Conservation (phyloP, 352 stramenopile species). For the Saprolegnia diclina region DNA sequence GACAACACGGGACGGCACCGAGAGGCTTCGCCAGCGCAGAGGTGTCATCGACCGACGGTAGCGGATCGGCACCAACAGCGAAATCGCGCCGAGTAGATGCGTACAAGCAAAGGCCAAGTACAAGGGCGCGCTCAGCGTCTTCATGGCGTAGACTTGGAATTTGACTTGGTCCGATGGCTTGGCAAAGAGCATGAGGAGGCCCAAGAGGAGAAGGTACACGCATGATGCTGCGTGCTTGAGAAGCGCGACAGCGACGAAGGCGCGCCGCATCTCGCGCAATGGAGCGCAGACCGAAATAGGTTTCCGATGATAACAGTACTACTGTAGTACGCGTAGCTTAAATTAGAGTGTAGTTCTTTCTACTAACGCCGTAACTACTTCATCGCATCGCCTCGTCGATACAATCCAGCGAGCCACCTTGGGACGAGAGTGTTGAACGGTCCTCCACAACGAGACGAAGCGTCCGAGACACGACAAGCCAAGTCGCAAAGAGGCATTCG, state of each 20-base stretch:
- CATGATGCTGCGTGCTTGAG: neutral
- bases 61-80: neutral
- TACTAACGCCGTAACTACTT: too few species aligned
- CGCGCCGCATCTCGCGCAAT: too few species aligned
- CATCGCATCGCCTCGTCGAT: too few species aligned
- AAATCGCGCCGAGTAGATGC: neutral
- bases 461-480: too few species aligned
- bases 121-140: neutral
- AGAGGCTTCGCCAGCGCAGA: neutral
- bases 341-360: too few species aligned
- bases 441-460: too few species aligned
- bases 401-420: too few species aligned
- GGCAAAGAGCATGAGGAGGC: neutral
- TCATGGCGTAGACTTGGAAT: conserved; percentile 10
- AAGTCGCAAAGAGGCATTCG: too few species aligned
- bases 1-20: neutral
- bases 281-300: too few species aligned
- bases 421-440: too few species aligned
- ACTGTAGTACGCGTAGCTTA: too few species aligned
- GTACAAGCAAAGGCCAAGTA: neutral
- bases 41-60: neutral
- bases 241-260: neutral
- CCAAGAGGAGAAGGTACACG: neutral
- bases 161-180: neutral
- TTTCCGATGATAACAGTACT: too few species aligned